Base-by-base conservation (phyloP, 2,329 filamentous ascomycete species). In the Fusarium oxysporum region DNA sequence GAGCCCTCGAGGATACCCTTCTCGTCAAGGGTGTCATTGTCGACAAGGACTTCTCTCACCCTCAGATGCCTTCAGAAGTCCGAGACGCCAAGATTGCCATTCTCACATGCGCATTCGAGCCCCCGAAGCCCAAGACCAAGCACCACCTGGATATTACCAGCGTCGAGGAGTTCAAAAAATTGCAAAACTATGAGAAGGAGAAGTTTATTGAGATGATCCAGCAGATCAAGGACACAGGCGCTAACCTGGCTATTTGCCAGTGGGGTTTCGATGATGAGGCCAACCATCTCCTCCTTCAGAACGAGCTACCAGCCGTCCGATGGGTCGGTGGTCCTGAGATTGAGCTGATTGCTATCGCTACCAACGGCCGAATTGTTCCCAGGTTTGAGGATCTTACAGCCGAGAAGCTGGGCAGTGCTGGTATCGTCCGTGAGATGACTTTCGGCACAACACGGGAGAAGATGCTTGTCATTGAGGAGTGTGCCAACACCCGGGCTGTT, bases 181-280 rank as follows among this genome's bases (percentile, higher is more conserved):
- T 99, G 74, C 96, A 99, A 81, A 93, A 89, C 77, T 99, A 99
- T 85, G 96, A 99, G 85, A 92, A 92, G 78, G 93, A 94, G 81
- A 99, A 98, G 86, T 99, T 99, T 81, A 90, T 94, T 66, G 96
- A 98, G 86, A 99, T 99, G 96, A 98, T 99, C 78, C 89, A 97
- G 81, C 93, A 98, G 84, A 96, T 99, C 87, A 99, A 99, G 86
- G 93, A 93, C 79, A 97, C 96, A 1, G 96, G 96, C 70, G 96
- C 96, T 74, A 99, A 99, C 85, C 89, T 99, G 69, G 96, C 95
- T 73, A 97, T 99, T 80, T 99, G 96, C 85, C 97, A 99, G 83
- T 99, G 97, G 96, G 96, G 96, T 76, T 99, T 99, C 81, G 96
- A 99, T 81, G 96, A 99, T 80, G 96, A 99, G 86, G 96, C 96